Base-by-base conservation (phyloP, 2,329 filamentous ascomycete genomes). In the Torrubiellomyces zombiae region DNA sequence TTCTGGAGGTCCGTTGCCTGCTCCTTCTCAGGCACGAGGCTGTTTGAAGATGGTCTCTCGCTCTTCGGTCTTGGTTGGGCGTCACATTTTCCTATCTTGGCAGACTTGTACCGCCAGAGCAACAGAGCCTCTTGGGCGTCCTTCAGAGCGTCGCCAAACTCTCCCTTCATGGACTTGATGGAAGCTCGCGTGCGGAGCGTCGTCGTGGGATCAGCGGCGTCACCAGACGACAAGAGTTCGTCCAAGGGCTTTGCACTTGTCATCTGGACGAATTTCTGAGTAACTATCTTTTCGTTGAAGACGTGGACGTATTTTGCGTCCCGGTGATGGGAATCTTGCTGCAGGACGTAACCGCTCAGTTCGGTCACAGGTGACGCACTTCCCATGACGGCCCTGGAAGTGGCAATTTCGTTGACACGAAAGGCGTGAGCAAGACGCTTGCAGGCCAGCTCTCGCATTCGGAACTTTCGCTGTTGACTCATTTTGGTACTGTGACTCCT, bases 291-390 rank as follows among this genome's bases (percentile, higher is more conserved):
- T 51, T 91, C 79, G 50, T 86, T 79, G 48, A 91, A 91, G 53
- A 86, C 89, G 44, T 89, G 77, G n/a, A 89, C 81, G 44, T 89
- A 89, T 47, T 75, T 77, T 15, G 79, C 81, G 40, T 89, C 77
- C 21, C 60, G 50, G 40, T 83, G 72, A 25, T 60, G 46, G n/a
- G 68, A 59, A 31, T 67, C 73, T 32, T 78, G 62, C 44, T 78
- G 70, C 32, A 89, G 51, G 16, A 91, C 80, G 32, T 76, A 56
- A 5, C 64, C 60, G 3, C 75, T 79, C 3, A 89, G 75, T 30
- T 81, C 75, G 38, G 89, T 78, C 9, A 91, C 55, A 1, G 75
- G 70, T 11, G 75, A 78, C 1, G 78, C 71, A 28, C 73, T 72
- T 51, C 86, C 78, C 79, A 86, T 89, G 0, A 74, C 80, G 17